These are phyloP conservation scores for Silene latifolia DNA, from an alignment of 148 eudicot species.

Conservation along the genomic window DNA sequence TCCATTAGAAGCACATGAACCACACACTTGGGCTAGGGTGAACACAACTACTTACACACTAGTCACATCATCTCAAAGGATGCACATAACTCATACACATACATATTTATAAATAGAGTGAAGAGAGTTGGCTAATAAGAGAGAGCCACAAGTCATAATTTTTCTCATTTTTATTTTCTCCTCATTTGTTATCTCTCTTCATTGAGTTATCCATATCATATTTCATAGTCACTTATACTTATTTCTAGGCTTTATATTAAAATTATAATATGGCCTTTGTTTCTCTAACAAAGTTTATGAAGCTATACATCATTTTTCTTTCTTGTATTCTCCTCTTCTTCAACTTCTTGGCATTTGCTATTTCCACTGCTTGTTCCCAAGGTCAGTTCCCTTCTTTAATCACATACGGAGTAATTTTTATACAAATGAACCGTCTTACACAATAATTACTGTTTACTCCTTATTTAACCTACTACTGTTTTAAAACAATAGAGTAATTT, in stretches of 20 bases:
- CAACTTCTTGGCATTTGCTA: slow-evolving; percentile 26
- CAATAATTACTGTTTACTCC: no score
- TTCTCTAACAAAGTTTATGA: slow-evolving; percentile 16
- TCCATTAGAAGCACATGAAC: no score
- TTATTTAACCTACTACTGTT: no score
- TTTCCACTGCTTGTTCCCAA: slow-evolving; percentile 26
- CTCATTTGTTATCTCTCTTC: slow-evolving; percentile 9
- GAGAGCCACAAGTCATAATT: slow-evolving; percentile 43
- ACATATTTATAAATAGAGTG: slow-evolving; percentile 19
- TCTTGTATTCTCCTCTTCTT: slow-evolving; percentile 24
- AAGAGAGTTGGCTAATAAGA: slow-evolving; percentile 42
- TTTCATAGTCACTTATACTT: background rate
- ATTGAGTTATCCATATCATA: slow-evolving; percentile 1
- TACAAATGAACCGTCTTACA: no score
- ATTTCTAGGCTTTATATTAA: no score
- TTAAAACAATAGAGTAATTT: background rate
- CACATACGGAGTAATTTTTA: no score
- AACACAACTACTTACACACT: no score
- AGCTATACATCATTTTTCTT: slow-evolving; percentile 14
- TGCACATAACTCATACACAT: background rate
- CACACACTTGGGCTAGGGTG: no score
- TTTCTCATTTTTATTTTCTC: background rate
- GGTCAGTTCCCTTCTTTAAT: slow-evolving; percentile 14
- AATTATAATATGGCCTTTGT: slow-evolving; percentile 5
- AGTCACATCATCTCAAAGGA: background rate